Base-by-base conservation (phyloP, 345 rosid genomes). In the Acer campestre region DNA sequence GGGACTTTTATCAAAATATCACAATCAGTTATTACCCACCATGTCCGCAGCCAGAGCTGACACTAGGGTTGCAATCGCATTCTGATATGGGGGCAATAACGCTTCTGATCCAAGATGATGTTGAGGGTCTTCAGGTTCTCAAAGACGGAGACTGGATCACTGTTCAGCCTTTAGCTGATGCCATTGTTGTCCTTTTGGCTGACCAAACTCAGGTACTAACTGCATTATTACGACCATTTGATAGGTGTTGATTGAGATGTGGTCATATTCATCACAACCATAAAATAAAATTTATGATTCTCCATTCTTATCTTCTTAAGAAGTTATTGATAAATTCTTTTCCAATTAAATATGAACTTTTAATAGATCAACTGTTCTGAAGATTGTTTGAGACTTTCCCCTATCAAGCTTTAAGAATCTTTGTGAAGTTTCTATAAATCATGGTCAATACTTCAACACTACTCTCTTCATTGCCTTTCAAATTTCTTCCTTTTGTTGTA, bases 21-120 rank as follows among this genome's bases (percentile, higher is more conserved):
- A 95, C 97, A 7, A 81, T 90, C 13, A 93, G 97, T 69, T 93
- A 87, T 73, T 93, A 93, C 83, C 99, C 99, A 14, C 94, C 96
- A 0, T 95, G 99, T 40, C 98, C 98, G 22, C 97, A 81, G 77
- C 99, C 98, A 1, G 94, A 93, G 67, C 91, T 91, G 3, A 91
- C 98, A 0, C 93, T 93, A 64, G 99, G 99, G 66, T 92, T 93
- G 53, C 98, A 93, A 79, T 79, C 97, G 1, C 99, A 95, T 78
- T 93, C 99, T 2, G 98, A 95, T 80, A 83, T 93, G 80, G 97
- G 96, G 35, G 86, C 91, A 62, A 75, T 95, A 67, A 92, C 99
- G 49, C 92, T 95, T 29, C 76, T 95, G 84, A 89, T 93, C 67
- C 97, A 95, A 76, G 98, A 92, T 58, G 87, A 93, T 67, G 94